Evolutionary conservation across 2,329 filamentous ascomycete genomes (phyloP), one percentile per base, ranked within the genome.

Genomic region (Sordariomycetes sp.): DNA sequence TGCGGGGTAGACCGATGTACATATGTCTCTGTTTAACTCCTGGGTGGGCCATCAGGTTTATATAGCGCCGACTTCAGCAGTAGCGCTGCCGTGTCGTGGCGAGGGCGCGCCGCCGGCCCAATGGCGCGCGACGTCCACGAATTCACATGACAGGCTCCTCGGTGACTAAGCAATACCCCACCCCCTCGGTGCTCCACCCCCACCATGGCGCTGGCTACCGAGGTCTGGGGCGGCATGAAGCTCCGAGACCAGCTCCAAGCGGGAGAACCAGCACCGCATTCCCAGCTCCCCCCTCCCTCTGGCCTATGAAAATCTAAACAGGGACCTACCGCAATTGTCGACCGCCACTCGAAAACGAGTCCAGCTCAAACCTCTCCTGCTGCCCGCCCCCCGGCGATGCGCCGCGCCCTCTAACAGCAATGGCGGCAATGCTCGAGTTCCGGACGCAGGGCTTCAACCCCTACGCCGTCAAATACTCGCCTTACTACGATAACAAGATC

Each of bases 401-500:
- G n/a, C 45, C 45, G n/a, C 6, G n/a, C 7, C n/a, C 20, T 20
- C 10, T 10, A 50, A 50, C 22, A 50, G 45, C 59, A 58, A 75
- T 75, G 73, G 71, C 72, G 70, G 75, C 76, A 68, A 96, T 97
- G 90, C 85, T 97, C 65, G 90, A 96, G 73, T 97, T 89, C 74
- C 87, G 89, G 62, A 97, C 94, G 24, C 81, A 89, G 68, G 94
- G 94, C 66, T 97, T 84, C 79, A 96, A 97, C 71, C 91, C 91
- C 65, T 96, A 95, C 74, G 89, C 89, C 64, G 90, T 96, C 72
- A 96, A 96, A 74, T 99, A 97, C 78, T 97, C 92, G 58, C 94
- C 94, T 7, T 99, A 96, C 76, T 95, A 95, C 75, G 94, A 97
- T 75, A 94, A 89, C 62, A 85, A 91, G 61, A 84, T 99, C 62